Conservation (phyloP, 352 stramenopile species). For the Globisporangium abappressorium region DNA sequence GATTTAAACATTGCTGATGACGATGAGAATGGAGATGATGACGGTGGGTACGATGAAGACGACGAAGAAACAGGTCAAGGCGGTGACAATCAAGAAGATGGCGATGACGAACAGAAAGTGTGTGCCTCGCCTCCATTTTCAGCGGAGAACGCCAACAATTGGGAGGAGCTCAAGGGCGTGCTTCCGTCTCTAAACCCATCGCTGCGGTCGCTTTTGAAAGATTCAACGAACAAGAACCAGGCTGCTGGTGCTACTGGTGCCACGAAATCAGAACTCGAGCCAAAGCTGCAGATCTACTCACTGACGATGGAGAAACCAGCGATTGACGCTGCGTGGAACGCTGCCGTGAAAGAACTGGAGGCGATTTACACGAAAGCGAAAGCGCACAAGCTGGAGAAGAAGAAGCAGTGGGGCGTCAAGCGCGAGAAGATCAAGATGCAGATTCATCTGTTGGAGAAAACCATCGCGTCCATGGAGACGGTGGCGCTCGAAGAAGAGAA, state of each 20-base stretch:
- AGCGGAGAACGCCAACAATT: background rate
- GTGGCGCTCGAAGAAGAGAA: conserved; percentile 51
- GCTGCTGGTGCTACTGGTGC: background rate
- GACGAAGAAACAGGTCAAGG: conserved; percentile 17
- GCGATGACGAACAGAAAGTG: background rate
- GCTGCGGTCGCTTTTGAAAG: conserved; percentile 8
- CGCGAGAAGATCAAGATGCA: conserved; percentile 68
- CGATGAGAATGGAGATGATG: conserved; percentile 28
- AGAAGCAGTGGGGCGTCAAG: conserved; percentile 53
- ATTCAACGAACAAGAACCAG: background rate
- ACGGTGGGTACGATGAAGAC: conserved; percentile 26
- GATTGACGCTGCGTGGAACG: conserved; percentile 53
- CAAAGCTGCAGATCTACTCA: conserved; percentile 28
- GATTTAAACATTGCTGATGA: conserved; percentile 24
- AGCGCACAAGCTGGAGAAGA: conserved; percentile 35
- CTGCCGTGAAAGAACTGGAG: conserved; percentile 44
- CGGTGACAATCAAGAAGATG: conserved; percentile 6
- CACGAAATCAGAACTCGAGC: background rate
- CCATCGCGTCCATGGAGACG: conserved; percentile 58
- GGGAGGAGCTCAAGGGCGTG: conserved; percentile 6
- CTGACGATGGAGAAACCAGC: conserved; percentile 50
- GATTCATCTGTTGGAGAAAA: conserved; percentile 70
- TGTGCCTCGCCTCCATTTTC: conserved; percentile 12
- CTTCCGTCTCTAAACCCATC: conserved; percentile 13
- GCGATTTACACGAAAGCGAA: conserved; percentile 45